phyloP scores from a whole-genome alignment of 75 land plant genomes.

The Pseudotsuga menziesii region DNA sequence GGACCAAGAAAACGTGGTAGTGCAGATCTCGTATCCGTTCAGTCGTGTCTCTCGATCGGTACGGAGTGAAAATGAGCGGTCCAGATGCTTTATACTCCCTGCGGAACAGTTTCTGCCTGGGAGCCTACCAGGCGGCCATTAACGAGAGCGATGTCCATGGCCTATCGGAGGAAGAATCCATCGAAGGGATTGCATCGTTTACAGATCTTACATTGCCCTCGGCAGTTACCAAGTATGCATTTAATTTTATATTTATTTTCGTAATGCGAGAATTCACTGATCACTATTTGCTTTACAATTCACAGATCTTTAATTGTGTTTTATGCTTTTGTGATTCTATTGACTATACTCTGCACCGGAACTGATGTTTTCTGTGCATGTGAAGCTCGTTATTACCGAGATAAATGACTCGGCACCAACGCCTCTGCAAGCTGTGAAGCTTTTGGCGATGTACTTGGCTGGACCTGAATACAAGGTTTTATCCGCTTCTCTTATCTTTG shows the following conservation, averaged over 20 bases:
- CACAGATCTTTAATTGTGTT: not conserved
- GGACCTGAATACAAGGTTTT: constrained; percentile 65
- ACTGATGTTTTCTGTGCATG: constrained; percentile 9
- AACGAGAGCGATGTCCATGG: constrained; percentile 78
- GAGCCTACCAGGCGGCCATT: constrained; percentile 93
- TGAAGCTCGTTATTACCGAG: constrained; percentile 81
- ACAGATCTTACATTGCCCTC: constrained; percentile 94
- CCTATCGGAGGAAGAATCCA: constrained; percentile 68
- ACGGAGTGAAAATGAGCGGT: constrained; percentile 3
- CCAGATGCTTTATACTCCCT: constrained; percentile 79
- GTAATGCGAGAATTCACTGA: not conserved
- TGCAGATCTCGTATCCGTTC: no score
- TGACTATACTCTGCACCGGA: not conserved
- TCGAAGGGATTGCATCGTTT: constrained; percentile 85
- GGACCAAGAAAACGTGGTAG: no score
- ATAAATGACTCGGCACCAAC: constrained; percentile 77
- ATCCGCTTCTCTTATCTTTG: not conserved
- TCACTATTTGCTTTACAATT: not conserved
- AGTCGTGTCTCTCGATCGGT: no score
- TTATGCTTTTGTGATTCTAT: not conserved
- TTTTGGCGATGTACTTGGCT: constrained; percentile 75
- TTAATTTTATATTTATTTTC: constrained; percentile 1
- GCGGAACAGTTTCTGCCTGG: constrained; percentile 87
- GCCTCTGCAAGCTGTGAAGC: constrained; percentile 86
- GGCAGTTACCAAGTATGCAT: constrained; percentile 68